Evolutionary conservation across 129 eudicot species (phyloP), one percentile per base, ranked within the genome.

Genomic region (Helichrysum umbraculigerum): DNA sequence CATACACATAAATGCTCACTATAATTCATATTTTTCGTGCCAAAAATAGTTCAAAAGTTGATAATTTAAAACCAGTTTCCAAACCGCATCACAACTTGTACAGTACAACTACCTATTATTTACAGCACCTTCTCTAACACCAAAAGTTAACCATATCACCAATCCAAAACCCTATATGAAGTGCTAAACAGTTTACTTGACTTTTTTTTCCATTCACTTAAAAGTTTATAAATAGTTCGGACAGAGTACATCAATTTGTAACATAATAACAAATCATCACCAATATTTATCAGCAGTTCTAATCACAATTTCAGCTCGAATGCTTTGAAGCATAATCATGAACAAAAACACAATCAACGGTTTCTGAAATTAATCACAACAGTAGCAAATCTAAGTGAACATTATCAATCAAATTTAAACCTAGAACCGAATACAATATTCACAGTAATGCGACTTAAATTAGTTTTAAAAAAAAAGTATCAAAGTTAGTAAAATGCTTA

Each of bases 81-180:
- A 8, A 58, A 25, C 28, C 28, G 25, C 29, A 41, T 19, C 28
- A 34, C 35, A 70, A 32, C 60, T 78, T 59, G 81, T 58, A 62
- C 71, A 69, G 41, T 70, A 78, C 76, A 70, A 42, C 64, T 70
- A 59, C 41, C 70, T 42, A 51, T 71, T 62, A 77, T 42, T 57
- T 37, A 21, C n/a, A 1, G 25, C 62, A 70, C 64, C 72, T 71
- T 79, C 70, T 33, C 39, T 10, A 50, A 71, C 77, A 71, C 72
- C 57, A 50, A 70, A 71, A 71, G 66, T 65, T 44, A 44, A 42
- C 35, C 66, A 9, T 39, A 61, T 42, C 66, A n/a, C 30, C 25
- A 29, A 29, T 33, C 69, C 76, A 59, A 78, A 78, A 59, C 63
- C 81, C 81, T 78, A 78, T 42, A 60, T 21, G 3, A 37, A 77